Conservation (phyloP, 495 filamentous ascomycete genomes). For the Penicillium cataractarum region DNA sequence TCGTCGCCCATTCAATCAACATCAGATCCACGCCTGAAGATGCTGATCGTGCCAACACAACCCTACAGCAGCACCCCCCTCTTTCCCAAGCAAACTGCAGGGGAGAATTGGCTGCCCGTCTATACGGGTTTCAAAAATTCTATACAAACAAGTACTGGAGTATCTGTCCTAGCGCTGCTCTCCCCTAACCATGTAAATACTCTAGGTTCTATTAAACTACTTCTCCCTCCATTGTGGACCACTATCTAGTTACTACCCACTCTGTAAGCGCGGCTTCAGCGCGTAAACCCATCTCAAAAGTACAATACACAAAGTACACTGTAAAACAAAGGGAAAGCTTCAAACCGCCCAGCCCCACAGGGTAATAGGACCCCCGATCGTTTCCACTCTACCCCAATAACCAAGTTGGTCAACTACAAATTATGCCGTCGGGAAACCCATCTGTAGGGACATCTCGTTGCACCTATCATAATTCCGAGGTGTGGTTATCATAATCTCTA, state of each 20-base stretch:
- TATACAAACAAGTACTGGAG: too few species aligned
- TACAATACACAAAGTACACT: conserved; percentile 2
- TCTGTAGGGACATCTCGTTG: neutral
- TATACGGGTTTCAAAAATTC: too few species aligned
- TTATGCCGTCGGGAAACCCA: neutral
- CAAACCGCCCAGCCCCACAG: neutral
- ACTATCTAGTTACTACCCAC: neutral
- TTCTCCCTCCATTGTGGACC: neutral
- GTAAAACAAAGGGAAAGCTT: neutral
- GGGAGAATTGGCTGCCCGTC: neutral
- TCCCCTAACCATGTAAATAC: neutral
- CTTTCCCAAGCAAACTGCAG: neutral
- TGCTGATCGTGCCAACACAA: conserved; percentile 19
- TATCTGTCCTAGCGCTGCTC: too few species aligned
- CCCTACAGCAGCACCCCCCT: neutral
- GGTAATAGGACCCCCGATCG: neutral
- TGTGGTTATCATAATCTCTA: neutral
- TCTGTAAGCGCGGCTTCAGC: neutral
- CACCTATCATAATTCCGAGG: neutral
- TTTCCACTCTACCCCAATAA: neutral
- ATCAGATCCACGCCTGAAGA: conserved; percentile 2
- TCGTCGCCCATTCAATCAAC: neutral
- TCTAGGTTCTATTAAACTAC: neutral
- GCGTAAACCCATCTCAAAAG: neutral
- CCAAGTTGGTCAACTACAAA: neutral